Evolutionary conservation across 139 green algal species (phyloP).

Genomic region (Zygnema cylindricum): DNA sequence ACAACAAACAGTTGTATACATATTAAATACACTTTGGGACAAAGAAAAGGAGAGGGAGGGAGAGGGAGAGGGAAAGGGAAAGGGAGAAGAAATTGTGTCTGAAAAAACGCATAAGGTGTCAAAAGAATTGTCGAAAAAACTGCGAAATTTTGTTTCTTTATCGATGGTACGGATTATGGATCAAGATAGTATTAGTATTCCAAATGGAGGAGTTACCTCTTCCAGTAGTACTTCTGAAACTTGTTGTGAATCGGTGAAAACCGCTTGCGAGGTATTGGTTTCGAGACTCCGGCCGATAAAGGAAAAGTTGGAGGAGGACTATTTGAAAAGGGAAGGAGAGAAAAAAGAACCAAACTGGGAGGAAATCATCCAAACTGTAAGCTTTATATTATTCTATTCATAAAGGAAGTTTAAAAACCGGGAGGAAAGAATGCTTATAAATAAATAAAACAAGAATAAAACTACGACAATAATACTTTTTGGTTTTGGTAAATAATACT

Average conservation of each 20-base stretch:
- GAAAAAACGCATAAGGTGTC: no score
- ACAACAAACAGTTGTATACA: constrained; percentile 67
- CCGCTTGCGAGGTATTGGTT: background rate
- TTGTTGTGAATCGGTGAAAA: background rate
- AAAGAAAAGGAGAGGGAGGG: background rate
- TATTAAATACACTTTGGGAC: constrained; percentile 39
- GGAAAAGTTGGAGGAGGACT: background rate
- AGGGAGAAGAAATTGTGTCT: no score
- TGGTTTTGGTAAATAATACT: no score
- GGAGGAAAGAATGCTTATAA: no score
- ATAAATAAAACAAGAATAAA: no score
- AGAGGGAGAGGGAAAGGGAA: no score
- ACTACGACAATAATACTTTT: no score
- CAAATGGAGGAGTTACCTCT: constrained; percentile 7
- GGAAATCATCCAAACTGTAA: constrained; percentile 3
- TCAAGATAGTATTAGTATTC: constrained; percentile 16
- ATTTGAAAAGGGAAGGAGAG: background rate
- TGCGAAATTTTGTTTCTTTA: constrained; percentile 10
- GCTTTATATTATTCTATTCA: no score
- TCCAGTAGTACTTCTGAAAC: constrained; percentile 19
- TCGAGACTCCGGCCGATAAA: background rate
- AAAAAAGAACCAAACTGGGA: constrained; percentile 16
- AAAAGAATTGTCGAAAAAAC: no score
- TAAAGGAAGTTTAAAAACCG: no score
- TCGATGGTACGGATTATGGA: constrained; percentile 18